A percentile compares a stretch with the other conserved stretches of the same genome.
Conservation (phyloP, 2,329 filamentous ascomycete species). For the Fusarium sp. region DNA sequence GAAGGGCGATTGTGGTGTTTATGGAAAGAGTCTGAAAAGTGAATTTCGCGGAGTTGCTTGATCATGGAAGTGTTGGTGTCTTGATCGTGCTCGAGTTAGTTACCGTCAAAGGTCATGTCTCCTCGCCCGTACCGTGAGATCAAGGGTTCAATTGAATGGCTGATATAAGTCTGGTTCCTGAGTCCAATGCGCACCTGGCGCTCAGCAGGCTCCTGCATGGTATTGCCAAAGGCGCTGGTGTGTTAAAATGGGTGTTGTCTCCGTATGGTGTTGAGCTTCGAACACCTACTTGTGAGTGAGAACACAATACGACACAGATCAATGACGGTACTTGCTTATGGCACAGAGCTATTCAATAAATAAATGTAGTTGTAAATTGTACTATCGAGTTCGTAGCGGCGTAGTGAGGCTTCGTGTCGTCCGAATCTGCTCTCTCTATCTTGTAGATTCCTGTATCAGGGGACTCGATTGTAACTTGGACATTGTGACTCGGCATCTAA, state of each 20-base stretch:
- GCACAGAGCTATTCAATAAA: not conserved
- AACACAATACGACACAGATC: not conserved
- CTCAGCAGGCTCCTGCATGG: not conserved
- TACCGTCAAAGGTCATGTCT: not conserved
- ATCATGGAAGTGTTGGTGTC: not conserved
- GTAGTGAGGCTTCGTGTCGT: not conserved
- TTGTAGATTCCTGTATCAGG: too few species aligned
- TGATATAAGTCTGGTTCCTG: rapidly evolving
- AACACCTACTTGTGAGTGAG: not conserved
- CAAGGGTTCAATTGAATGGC: not conserved
- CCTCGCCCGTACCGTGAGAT: not conserved
- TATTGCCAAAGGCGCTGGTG: too few species aligned
- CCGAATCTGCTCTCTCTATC: too few species aligned
- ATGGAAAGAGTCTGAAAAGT: not conserved
- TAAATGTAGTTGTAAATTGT: not conserved
- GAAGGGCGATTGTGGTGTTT: not conserved
- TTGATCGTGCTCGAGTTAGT: not conserved
- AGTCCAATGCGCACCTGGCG: rapidly evolving
- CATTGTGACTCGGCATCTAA: not conserved
- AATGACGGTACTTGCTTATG: rapidly evolving
- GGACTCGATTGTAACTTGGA: not conserved
- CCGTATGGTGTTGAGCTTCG: not conserved
- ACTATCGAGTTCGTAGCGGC: too few species aligned
- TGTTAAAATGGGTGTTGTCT: not conserved
- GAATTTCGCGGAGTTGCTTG: not conserved